Evolutionary conservation across 805 yeast species (phyloP), one percentile per base, ranked within the genome.

Genomic region (Yamadazyma takamatsuzukensis): DNA sequence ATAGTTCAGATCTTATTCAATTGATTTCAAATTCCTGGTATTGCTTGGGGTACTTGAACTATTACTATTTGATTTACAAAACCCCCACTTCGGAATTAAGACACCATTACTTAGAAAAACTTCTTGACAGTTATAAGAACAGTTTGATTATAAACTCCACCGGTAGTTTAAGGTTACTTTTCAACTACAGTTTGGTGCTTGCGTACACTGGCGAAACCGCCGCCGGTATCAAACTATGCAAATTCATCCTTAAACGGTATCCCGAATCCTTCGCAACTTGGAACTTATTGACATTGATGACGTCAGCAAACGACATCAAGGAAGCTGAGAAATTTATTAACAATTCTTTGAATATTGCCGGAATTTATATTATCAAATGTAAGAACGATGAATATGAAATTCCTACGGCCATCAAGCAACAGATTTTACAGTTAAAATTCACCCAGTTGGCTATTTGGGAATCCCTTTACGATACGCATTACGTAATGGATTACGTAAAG

Each of bases 401-500:
- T 17, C 47, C 61, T 4, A 30, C 46, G 6, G 54, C 51, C 21
- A 49, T 55, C 26, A 63, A 72, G 47, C 61, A 72, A 59, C 78
- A 71, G 36, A 70, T 78, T 35, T 50, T 80, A 32, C 84, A 85
- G 50, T 66, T 87, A 51, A 83, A 83, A 45, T 67, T 83, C 56
- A 81, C 95, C 0, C 85, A 82, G 46, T 59, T 87, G 22, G 77
- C 85, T 1, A 61, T 86, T n/a, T 59, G 77, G 32, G 88, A 83
- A 47, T 68, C 75, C 5, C 61, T 74, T 4, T 66, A 72, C 36
- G 90, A 87, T 5, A 56, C 70, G 1, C 62, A 68, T 18, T 52
- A 72, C 26, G 76, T 87, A 0, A 53, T 85, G 38, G 85, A 80
- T 25, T 64, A 68, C 30, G 51, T 88, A n/a, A 74, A 83, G 2